Conservation (phyloP, 1,284 basidiomycete genomes). For the Fomes fomentarius region DNA sequence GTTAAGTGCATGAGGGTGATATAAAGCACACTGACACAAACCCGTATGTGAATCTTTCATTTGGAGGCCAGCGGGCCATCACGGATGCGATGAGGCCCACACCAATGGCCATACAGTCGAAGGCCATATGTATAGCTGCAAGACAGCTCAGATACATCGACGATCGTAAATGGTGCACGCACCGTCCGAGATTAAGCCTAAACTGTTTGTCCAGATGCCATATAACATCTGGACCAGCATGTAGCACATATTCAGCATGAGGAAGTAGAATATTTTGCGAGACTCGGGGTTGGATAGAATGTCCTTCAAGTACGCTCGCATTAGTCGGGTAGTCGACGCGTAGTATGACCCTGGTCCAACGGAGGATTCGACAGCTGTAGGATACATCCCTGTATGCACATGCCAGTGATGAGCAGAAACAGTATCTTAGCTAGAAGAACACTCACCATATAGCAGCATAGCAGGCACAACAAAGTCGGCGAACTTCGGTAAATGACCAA, state of each 20-base stretch:
- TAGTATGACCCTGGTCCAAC: conserved; percentile 44
- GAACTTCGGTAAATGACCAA: conserved; percentile 21
- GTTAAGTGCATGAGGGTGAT: background rate
- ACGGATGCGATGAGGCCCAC: conserved; percentile 96
- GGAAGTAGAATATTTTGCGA: conserved; percentile 95
- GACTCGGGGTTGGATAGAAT: conserved; percentile 92
- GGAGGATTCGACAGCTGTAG: conserved; percentile 46
- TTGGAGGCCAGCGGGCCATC: conserved; percentile 97
- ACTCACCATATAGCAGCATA: conserved; percentile 64
- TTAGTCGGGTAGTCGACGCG: conserved; percentile 58
- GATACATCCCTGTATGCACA: conserved; percentile 54
- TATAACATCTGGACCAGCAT: conserved; percentile 97
- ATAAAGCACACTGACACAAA: conserved; percentile 36
- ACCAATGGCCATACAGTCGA: conserved; percentile 97
- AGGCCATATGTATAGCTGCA: conserved; percentile 98
- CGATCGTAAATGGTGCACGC: conserved; percentile 30
- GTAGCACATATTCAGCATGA: conserved; percentile 92
- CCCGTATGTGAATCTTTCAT: conserved; percentile 96
- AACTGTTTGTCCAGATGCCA: conserved; percentile 96
- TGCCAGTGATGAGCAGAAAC: no score
- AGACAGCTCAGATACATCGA: background rate
- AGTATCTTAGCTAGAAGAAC: no score
- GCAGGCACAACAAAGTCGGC: conserved; percentile 24
- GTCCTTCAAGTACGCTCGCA: conserved; percentile 81
- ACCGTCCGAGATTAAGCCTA: conserved; percentile 98